Base-by-base conservation (phyloP, 1,284 basidiomycete species). In the Moesziomyces sp. region DNA sequence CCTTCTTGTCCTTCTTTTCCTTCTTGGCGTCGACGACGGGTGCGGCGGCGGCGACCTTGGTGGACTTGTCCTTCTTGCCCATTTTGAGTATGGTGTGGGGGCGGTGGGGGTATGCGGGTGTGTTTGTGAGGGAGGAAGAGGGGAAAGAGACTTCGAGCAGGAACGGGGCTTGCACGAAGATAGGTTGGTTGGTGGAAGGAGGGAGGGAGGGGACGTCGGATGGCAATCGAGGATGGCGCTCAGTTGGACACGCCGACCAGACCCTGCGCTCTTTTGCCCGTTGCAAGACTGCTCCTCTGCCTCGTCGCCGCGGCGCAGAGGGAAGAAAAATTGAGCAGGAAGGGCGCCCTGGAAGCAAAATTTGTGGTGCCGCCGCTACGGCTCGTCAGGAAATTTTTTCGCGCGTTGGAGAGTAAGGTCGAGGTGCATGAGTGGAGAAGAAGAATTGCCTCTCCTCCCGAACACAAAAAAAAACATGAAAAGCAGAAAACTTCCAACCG, bases 1-100 rank as follows among this genome's bases (percentile, higher is more conserved):
- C 28, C 59, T 77, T 71, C 70, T 75, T 75, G 35, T 52, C 52
- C 52, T 63, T 62, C 54, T 67, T 66, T 40, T 45, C 63, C 56
- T 75, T 58, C 55, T 75, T 73, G 60, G 58, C 54, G 47, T 57
- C 58, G 52, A 56, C 61, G 14, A 48, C 70, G 51, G 65, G 67
- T 30, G 71, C 73, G 44, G 62, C 56, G 19, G 56, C 71, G 43
- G 47, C 60, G 48, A 50, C 58, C 56, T 64, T 66, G 59, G 65
- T 52, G 19, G 48, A 53, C 43, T 63, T 63, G 23, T 67, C 51
- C 57, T 75, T 77, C 62, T 72, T 73, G 35, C 48, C 57, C 52
- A 64, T 60, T 28, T 53, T 71, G 48, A 30, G 4, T 59, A 52
- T 60, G 35, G 19, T 50, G 21, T 24, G 51, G 35, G 19, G 42